These are phyloP conservation scores for Mycena floridula DNA, from an alignment of 768 basidiomycete species.

Conservation along the genomic window DNA sequence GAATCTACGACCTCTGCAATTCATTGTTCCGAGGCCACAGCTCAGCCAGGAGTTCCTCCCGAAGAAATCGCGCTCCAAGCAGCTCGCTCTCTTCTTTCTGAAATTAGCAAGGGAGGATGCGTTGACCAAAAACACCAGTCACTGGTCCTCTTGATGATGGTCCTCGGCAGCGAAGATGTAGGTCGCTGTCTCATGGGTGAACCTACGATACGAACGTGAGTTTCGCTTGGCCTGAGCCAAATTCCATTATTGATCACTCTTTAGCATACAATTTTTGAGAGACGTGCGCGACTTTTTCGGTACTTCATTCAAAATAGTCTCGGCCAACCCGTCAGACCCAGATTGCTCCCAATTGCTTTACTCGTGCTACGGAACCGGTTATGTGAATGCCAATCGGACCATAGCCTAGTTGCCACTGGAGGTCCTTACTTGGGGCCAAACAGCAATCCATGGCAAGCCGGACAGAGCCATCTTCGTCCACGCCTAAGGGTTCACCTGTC, in stretches of 20 bases:
- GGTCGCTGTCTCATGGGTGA: conserved; percentile 84
- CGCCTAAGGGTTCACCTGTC: no score
- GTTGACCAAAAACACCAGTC: conserved; percentile 87
- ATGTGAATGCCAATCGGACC: conserved; percentile 71
- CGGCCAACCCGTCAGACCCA: conserved; percentile 46
- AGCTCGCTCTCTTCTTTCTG: conserved; percentile 69
- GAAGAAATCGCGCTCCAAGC: conserved; percentile 90
- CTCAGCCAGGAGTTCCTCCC: conserved; percentile 76
- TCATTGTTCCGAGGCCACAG: conserved; percentile 83
- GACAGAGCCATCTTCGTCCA: no score
- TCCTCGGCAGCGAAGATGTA: conserved; percentile 95
- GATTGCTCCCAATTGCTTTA: conserved; percentile 61
- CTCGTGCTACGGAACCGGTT: conserved; percentile 91
- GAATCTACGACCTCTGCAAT: conserved; percentile 89
- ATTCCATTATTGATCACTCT: not conserved
- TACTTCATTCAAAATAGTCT: conserved; percentile 86
- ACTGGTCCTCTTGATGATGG: conserved; percentile 85
- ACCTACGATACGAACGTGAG: conserved; percentile 77
- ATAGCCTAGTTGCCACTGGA: no score
- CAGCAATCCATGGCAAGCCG: no score
- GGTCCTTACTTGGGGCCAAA: no score
- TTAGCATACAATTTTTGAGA: conserved; percentile 85
- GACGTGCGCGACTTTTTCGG: conserved; percentile 83
- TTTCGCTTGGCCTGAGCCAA: conserved; percentile 11
- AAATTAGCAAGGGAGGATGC: conserved; percentile 81